These are phyloP conservation scores for Tilletiopsis washingtonensis DNA, from an alignment of 1,284 basidiomycete species.

Conservation along the genomic window DNA sequence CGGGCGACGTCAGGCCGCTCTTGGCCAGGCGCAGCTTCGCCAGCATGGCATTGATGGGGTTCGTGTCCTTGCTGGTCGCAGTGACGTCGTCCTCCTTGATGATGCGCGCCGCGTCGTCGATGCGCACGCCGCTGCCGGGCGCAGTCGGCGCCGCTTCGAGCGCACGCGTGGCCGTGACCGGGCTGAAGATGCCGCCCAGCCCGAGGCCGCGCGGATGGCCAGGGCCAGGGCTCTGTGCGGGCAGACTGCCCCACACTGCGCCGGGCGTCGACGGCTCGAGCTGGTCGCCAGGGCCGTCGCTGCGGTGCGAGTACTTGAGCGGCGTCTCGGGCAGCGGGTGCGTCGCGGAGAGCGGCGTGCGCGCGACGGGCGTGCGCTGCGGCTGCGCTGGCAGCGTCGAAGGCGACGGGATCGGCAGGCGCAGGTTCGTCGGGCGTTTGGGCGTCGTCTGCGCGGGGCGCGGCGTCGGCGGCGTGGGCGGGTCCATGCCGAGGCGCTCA, in stretches of 20 bases:
- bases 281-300: background rate
- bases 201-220: conserved; percentile 23
- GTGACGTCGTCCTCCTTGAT: background rate
- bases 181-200: conserved; percentile 1
- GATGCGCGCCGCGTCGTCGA: background rate
- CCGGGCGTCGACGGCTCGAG: background rate
- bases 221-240: background rate
- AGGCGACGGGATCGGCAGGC: too few relatives aligned
- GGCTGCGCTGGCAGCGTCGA: background rate
- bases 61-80: too few relatives aligned
- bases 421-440: too few relatives aligned
- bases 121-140: too few relatives aligned
- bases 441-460: too few relatives aligned
- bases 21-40: conserved; percentile 17
- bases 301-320: conserved; percentile 24
- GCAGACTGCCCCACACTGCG: background rate
- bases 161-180: background rate
- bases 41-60: conserved; percentile 24
- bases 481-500: conserved; percentile 15
- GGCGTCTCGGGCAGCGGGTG: conserved; percentile 35
- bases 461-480: background rate
- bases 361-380: conserved; percentile 7
- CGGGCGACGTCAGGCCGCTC: conserved; percentile 13
- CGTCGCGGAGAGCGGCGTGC: conserved; percentile 33
- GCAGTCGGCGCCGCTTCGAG: background rate